Evolutionary conservation across 768 basidiomycete species (phyloP), one percentile per base, ranked within the genome.

Genomic region (Trametes punicea): DNA sequence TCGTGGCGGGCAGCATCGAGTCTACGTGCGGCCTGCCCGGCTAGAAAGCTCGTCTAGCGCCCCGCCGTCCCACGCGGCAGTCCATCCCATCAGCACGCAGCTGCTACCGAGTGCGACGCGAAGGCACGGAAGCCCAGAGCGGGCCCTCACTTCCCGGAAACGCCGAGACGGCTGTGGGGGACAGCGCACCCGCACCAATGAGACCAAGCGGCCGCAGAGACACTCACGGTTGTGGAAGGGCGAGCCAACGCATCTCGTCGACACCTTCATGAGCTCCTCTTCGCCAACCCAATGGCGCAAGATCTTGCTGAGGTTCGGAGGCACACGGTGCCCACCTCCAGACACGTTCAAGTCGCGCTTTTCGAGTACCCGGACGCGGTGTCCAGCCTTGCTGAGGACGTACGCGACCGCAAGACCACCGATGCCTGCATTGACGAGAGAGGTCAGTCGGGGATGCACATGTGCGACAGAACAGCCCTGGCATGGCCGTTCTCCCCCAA

Each of bases 291-390:
- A 86, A 56, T 78, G 73, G 51, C 75, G 73, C 23, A 85, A 67
- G 3, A 84, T 69, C 48, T 76, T 76, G 29, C 81, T 81, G 70
- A 83, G 76, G 55, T 85, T 84, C 13, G 84, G 82, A 38, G 82
- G 80, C 6, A 82, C 71, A 26, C 78, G 75, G 44, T 79, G 65
- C 20, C 79, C 80, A 42, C 70, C 74, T 56, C 66, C 20, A 68
- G 65, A 67, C 30, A 53, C 51, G n/a, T 72, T 66, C n/a, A 71
- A 71, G 15, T 75, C 77, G 52, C 74, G 71, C 16, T 67, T 69
- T 56, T 87, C 85, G 20, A 86, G 66, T 2, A 87, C 75, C 2
- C 76, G 70, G n/a, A 85, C 84, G 29, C 73, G 69, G 68, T 87
- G 85, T 6, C 85, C 85, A 6, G 78, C 78, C 61, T 75, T 76